phyloP scores from a whole-genome alignment of 441 rosid genomes.

The Aquilaria agallochum region DNA sequence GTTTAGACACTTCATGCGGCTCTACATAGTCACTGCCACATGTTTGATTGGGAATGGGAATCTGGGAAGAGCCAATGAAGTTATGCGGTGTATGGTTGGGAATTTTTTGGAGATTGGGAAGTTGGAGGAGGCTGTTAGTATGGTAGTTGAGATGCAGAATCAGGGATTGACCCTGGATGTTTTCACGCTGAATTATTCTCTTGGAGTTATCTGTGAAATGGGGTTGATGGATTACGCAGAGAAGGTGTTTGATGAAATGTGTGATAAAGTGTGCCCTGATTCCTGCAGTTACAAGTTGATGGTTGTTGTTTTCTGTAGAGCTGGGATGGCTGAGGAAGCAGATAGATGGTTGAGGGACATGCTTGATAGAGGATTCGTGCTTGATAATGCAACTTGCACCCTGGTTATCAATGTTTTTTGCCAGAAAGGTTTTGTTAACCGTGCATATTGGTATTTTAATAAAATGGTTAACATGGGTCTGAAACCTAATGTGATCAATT shows the following conservation, averaged over 20 bases:
- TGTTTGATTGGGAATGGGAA: constrained; percentile 59
- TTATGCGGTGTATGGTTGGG: constrained; percentile 58
- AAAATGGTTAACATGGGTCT: constrained; percentile 62
- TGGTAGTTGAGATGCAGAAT: constrained; percentile 76
- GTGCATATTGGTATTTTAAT: constrained; percentile 65
- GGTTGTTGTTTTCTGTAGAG: constrained; percentile 56
- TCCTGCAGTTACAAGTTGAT: constrained; percentile 56
- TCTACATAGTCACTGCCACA: constrained; percentile 62
- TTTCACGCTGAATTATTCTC: constrained; percentile 43
- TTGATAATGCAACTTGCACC: constrained; percentile 74
- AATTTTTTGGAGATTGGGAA: constrained; percentile 74
- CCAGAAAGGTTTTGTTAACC: constrained; percentile 49
- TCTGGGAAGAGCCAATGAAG: constrained; percentile 60
- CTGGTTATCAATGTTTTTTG: constrained; percentile 49
- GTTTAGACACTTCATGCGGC: constrained; percentile 76
- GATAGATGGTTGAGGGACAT: constrained; percentile 67
- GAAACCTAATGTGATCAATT: constrained; percentile 76
- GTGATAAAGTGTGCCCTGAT: constrained; percentile 58
- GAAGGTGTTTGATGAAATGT: constrained; percentile 77
- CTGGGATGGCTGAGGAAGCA: constrained; percentile 52
- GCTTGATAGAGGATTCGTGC: constrained; percentile 54
- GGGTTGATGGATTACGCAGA: constrained; percentile 56
- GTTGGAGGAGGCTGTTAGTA: constrained; percentile 56
- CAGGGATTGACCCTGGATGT: constrained; percentile 50
- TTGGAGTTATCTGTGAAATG: constrained; percentile 34